Evolutionary conservation across 495 filamentous ascomycete species (phyloP).

Genomic region (Penicillium dipodomyicola): DNA sequence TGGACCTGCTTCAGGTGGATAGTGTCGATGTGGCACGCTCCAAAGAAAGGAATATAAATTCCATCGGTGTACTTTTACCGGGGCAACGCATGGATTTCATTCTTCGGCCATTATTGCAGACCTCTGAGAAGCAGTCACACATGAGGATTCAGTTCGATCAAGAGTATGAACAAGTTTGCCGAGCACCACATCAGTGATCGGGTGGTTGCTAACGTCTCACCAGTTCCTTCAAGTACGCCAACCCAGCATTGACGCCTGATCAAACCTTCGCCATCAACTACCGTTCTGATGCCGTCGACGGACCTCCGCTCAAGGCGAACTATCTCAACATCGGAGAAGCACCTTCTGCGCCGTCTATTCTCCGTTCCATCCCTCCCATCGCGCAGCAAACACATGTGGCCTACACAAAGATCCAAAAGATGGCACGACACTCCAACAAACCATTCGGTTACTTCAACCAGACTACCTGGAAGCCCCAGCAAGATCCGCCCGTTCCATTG

Average conservation of each 20-base stretch:
- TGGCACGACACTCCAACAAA: slow-evolving; percentile 38
- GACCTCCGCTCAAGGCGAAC: slow-evolving; percentile 2
- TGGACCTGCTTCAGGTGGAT: slow-evolving; percentile 44
- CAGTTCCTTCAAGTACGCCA: slow-evolving; percentile 49
- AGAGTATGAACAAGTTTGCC: slow-evolving; percentile 27
- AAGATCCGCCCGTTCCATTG: slow-evolving; percentile 30
- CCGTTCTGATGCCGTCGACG: background rate
- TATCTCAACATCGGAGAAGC: slow-evolving; percentile 27
- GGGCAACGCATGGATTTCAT: slow-evolving; percentile 52
- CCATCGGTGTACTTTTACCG: slow-evolving; percentile 46
- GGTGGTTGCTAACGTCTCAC: slow-evolving; percentile 1
- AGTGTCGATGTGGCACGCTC: slow-evolving; percentile 32
- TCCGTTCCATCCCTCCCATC: slow-evolving; percentile 24
- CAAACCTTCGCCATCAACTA: slow-evolving; percentile 41
- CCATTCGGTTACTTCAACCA: slow-evolving; percentile 50
- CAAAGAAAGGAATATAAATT: slow-evolving; percentile 21
- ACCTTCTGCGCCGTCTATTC: slow-evolving; percentile 25
- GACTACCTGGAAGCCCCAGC: slow-evolving; percentile 45
- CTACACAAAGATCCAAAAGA: slow-evolving; percentile 49
- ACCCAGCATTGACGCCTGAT: slow-evolving; percentile 40
- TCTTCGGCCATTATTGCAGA: slow-evolving; percentile 18
- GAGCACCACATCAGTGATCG: background rate
- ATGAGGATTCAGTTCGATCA: slow-evolving; percentile 44
- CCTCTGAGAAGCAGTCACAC: slow-evolving; percentile 14
- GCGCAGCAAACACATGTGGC: slow-evolving; percentile 45